Conservation (phyloP, 208 protist species). For the Trichomonas tenax region DNA sequence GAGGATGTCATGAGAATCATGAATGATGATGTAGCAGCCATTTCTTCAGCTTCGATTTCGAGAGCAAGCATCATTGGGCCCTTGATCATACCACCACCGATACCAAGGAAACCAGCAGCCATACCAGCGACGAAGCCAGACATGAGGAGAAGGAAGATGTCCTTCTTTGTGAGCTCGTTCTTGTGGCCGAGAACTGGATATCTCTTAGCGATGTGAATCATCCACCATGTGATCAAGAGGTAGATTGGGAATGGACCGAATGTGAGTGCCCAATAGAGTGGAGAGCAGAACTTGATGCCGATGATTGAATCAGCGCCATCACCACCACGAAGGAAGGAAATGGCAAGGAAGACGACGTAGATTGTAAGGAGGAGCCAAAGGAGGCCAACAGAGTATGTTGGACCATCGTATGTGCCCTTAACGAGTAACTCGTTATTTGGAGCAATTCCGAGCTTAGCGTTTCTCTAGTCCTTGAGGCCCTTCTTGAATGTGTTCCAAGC, state of each 20-base stretch:
- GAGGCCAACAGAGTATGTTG: neutral
- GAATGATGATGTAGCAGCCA: conserved; percentile 29
- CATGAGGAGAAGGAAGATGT: neutral
- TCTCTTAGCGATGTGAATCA: neutral
- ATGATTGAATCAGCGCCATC: neutral
- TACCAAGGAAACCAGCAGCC: neutral
- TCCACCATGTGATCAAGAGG: neutral
- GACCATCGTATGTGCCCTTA: neutral
- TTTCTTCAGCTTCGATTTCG: conserved; percentile 20
- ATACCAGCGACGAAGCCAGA: neutral
- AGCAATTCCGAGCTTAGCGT: neutral
- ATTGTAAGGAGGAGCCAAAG: neutral
- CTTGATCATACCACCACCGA: conserved; percentile 25
- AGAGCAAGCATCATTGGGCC: conserved; percentile 25
- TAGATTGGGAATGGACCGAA: conserved; percentile 11
- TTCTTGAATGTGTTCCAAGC: neutral
- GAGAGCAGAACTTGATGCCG: conserved; percentile 8
- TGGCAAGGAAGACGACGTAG: neutral
- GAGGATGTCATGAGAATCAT: neutral
- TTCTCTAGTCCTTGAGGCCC: neutral
- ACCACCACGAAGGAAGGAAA: neutral
- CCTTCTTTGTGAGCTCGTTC: neutral
- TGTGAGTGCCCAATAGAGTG: neutral
- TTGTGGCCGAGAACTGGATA: neutral
- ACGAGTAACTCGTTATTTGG: neutral